Percentiles rank a stretch among this genome's conserved stretches.
These are phyloP conservation scores for Penicillium angulare DNA, from an alignment of 495 filamentous ascomycete genomes.

Conservation along the genomic window DNA sequence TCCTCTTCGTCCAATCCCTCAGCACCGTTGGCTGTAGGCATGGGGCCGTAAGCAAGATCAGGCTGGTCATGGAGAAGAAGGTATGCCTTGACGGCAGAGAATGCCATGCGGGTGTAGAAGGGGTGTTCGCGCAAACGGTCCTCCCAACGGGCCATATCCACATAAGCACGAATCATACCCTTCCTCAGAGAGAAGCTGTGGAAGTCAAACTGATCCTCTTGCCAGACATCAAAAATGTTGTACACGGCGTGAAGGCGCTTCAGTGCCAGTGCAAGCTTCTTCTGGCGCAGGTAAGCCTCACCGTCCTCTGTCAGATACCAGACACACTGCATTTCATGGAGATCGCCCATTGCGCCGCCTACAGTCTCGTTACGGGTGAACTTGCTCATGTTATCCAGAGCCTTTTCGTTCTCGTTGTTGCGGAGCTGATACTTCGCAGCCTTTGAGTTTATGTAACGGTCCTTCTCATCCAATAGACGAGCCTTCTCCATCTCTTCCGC, in stretches of 20 bases:
- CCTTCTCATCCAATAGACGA: constrained; percentile 76
- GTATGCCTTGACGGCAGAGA: constrained; percentile 79
- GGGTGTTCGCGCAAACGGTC: constrained; percentile 87
- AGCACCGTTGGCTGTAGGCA: constrained; percentile 55
- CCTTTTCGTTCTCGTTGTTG: constrained; percentile 85
- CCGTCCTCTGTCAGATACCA: constrained; percentile 97
- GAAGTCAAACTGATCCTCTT: constrained; percentile 99
- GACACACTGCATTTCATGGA: constrained; percentile 97
- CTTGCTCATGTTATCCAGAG: constrained; percentile 82
- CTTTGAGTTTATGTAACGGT: constrained; percentile 98
- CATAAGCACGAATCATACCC: constrained; percentile 90
- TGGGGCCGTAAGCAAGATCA: constrained; percentile 53
- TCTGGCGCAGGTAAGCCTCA: constrained; percentile 81
- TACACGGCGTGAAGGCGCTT: constrained; percentile 85
- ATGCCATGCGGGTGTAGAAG: constrained; percentile 84
- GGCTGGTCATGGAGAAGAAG: constrained; percentile 77
- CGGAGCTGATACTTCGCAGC: constrained; percentile 95
- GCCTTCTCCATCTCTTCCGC: constrained; percentile 87
- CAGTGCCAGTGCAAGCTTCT: constrained; percentile 78
- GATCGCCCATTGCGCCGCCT: constrained; percentile 83
- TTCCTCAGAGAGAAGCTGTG: constrained; percentile 95
- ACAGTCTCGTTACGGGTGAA: constrained; percentile 91
- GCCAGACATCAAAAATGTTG: constrained; percentile 95
- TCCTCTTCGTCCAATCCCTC: constrained; percentile 63
- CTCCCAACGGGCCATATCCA: constrained; percentile 97